Base-by-base conservation (phyloP, 306 rosid species). In the Vigna reflexopilosa region DNA sequence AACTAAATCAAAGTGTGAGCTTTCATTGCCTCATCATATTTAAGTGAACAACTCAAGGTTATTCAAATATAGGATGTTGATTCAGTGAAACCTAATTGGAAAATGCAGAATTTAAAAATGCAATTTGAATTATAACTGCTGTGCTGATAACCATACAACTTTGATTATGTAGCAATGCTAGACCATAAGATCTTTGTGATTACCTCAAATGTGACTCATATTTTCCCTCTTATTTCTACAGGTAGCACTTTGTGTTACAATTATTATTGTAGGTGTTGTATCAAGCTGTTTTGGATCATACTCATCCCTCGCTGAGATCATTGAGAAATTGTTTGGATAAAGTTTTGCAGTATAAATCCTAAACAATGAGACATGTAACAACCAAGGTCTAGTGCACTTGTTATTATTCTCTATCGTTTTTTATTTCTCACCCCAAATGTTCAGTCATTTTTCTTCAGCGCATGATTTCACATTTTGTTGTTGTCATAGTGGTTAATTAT, bases 231-330 rank as follows among this genome's bases (percentile, higher is more conserved):
- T 77, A 15, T 72, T 54, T 59, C 64, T 70, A 6, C 92, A 94
- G 98, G 82, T 17, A 47, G 51, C 72, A 17, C 63, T 88, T 10
- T 94, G 98, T 82, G n/a, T 40, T 22, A 58, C 85, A 67, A 79
- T 94, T 11, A 89, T 94, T 10, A 22, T 22, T 48, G 89, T 90
- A 72, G 98, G 97, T 4, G 32, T 76, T 2, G 24, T 89, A 9
- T 83, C 88, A n/a, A 78, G 88, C 9, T 74, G 12, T 16, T 42
- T 88, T 7, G 98, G 98, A 68, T 83, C 98, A 4, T 93, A 82
- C 59, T 86, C 98, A 32, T 87, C 98, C 7, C 5, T 91, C 12
- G 24, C 80, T 1, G 85, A 85, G 85, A 93, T 93, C 20, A 54
- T 89, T 50, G 70, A 76, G 65, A 70, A 40, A 65, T 72, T 93